phyloP scores from a whole-genome alignment of 257 asterid genomes.

The Nicotiana noctiflora region DNA sequence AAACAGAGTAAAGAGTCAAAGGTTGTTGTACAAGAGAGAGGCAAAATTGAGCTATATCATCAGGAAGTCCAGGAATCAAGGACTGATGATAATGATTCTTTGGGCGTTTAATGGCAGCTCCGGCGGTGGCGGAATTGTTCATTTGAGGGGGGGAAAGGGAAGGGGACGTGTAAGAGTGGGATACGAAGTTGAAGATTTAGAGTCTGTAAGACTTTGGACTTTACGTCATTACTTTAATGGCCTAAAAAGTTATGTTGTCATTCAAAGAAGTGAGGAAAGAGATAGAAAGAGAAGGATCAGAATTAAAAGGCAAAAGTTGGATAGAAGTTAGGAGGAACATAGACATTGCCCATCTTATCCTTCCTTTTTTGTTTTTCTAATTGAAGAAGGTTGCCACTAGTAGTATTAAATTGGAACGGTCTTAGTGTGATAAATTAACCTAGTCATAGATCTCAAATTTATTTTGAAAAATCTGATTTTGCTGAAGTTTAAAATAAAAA shows the following conservation, averaged over 20 bases:
- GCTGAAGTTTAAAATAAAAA: too few relatives aligned
- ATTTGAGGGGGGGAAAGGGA: not conserved
- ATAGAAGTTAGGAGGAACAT: conserved; percentile 7
- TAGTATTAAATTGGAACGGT: not conserved
- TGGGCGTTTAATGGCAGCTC: conserved; percentile 22
- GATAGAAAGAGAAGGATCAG: conserved; percentile 3
- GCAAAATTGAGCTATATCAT: conserved; percentile 57
- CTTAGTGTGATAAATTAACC: not conserved
- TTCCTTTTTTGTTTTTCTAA: not conserved
- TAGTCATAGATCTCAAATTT: too few relatives aligned
- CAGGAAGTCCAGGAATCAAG: conserved; percentile 66
- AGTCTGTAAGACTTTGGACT: not conserved
- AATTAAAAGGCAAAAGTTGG: conserved; percentile 61
- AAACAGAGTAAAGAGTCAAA: conserved; percentile 49
- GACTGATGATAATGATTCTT: conserved; percentile 20
- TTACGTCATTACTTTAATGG: not conserved
- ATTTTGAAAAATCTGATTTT: too few relatives aligned
- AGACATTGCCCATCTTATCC: not conserved
- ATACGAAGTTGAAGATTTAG: not conserved
- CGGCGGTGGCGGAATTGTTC: conserved; percentile 25
- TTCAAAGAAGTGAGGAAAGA: not conserved
- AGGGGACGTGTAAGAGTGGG: not conserved
- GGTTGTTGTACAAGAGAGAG: conserved; percentile 56
- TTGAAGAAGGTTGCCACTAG: not conserved
- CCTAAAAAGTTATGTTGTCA: not conserved